Percentiles rank a stretch among this genome's conserved stretches.
These are phyloP conservation scores for Fusarium veterinarium DNA, from an alignment of 2,329 filamentous ascomycete species.

Conservation along the genomic window DNA sequence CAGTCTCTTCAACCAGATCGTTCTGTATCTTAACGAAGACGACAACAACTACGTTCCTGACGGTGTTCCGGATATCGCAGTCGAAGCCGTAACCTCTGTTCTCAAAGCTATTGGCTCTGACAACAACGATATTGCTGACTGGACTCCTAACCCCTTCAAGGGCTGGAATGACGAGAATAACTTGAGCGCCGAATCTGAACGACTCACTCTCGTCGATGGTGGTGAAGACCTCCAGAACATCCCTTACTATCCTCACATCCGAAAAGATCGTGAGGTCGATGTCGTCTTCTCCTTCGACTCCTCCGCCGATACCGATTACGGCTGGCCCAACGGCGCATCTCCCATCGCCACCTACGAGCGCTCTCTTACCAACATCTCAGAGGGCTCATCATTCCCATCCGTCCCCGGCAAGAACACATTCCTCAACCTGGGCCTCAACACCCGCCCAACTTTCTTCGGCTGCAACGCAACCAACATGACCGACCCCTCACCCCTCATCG, in stretches of 20 bases:
- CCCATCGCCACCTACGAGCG: slow-evolving; percentile 68
- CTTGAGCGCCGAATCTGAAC: slow-evolving; percentile 56
- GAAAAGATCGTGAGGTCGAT: slow-evolving; percentile 64
- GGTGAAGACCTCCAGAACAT: slow-evolving; percentile 85
- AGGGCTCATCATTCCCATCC: slow-evolving; percentile 67
- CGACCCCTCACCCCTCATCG: slow-evolving; percentile 72
- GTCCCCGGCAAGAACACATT: slow-evolving; percentile 68
- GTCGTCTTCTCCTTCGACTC: slow-evolving; percentile 75
- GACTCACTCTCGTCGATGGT: slow-evolving; percentile 82
- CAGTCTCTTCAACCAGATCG: slow-evolving; percentile 78
- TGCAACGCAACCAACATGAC: slow-evolving; percentile 69
- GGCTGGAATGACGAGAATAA: slow-evolving; percentile 62
- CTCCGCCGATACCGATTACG: slow-evolving; percentile 67
- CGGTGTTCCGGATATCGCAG: slow-evolving; percentile 54
- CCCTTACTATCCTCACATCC: slow-evolving; percentile 74
- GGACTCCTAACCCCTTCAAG: slow-evolving; percentile 69
- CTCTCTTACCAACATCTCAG: slow-evolving; percentile 59
- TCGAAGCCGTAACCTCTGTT: slow-evolving; percentile 61
- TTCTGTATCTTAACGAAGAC: slow-evolving; percentile 73
- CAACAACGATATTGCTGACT: slow-evolving; percentile 81
- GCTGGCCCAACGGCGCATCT: slow-evolving; percentile 72
- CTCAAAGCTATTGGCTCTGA: slow-evolving; percentile 66
- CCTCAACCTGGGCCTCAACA: slow-evolving; percentile 68
- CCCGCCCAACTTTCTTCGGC: slow-evolving; percentile 71
- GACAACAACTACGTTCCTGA: slow-evolving; percentile 62